Evolutionary conservation across 1,139 yeast species (phyloP).

Genomic region (Pneumocystis jirovecii): DNA sequence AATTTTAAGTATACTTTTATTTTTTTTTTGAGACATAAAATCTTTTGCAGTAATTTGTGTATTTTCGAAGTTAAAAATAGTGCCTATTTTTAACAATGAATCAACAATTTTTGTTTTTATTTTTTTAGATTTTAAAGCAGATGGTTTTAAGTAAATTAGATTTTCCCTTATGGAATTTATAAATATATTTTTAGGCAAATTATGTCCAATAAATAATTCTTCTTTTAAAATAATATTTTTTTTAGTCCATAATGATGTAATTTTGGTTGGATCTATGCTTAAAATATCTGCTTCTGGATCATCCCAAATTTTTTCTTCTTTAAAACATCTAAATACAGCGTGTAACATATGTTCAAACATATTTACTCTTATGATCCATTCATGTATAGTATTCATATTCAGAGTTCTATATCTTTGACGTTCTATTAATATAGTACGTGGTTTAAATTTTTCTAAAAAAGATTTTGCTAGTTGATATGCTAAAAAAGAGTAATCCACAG

Average conservation of each 20-base stretch:
- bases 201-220: background rate
- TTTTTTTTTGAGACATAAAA: background rate
- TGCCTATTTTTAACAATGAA: background rate
- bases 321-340: slow-evolving; percentile 1
- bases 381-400: background rate
- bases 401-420: slow-evolving; percentile 5
- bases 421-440: slow-evolving; percentile 4
- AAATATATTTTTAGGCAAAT: background rate
- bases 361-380: slow-evolving; percentile 6
- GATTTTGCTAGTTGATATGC: background rate
- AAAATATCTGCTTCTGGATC: background rate
- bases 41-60: background rate
- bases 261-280: background rate
- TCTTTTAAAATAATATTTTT: background rate
- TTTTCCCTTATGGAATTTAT: background rate
- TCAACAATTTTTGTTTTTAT: background rate
- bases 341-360: slow-evolving; percentile 5
- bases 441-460: background rate
- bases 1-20: background rate
- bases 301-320: background rate
- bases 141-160: background rate
- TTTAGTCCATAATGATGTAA: background rate
- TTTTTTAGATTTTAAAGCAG: background rate
- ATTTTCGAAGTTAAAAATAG: background rate
- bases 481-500: background rate